phyloP scores from a whole-genome alignment of 345 rosid species.

The Leavenworthia alabamica region DNA sequence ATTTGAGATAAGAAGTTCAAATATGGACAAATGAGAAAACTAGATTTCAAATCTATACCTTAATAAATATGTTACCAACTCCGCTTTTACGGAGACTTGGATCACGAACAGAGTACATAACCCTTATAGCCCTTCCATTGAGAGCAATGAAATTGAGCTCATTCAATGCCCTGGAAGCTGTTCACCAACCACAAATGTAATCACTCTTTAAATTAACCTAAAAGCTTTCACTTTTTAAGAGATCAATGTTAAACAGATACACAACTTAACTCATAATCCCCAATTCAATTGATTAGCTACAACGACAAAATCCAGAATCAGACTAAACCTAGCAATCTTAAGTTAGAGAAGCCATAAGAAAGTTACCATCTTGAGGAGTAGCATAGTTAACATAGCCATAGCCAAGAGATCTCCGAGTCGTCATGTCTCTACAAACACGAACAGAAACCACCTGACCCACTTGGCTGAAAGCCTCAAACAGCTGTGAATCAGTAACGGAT shows the following conservation, averaged over 20 bases:
- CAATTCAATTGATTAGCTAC: not conserved
- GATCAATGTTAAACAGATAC: not conserved
- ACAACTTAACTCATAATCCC: not conserved
- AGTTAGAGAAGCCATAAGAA: not conserved
- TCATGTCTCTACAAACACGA: slow-evolving; percentile 76
- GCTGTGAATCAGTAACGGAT: slow-evolving; percentile 63
- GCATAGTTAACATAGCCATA: slow-evolving; percentile 80
- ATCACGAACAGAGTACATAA: slow-evolving; percentile 92
- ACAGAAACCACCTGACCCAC: slow-evolving; percentile 75
- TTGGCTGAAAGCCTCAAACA: slow-evolving; percentile 68
- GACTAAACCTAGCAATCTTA: not conserved
- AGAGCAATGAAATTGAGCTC: slow-evolving; percentile 64
- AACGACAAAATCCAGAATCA: not conserved
- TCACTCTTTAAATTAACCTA: not conserved
- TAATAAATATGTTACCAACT: slow-evolving; percentile 83
- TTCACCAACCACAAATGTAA: not conserved
- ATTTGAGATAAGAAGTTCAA: not conserved
- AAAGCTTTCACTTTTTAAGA: not conserved
- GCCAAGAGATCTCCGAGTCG: slow-evolving; percentile 70
- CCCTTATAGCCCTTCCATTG: slow-evolving; percentile 61
- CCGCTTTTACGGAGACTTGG: slow-evolving; percentile 89
- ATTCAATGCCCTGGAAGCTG: slow-evolving; percentile 89
- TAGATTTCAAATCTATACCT: slow-evolving; percentile 34
- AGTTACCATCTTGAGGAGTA: slow-evolving; percentile 70
- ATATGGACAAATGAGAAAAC: not conserved